These are phyloP conservation scores for Sclerotinia nivalis DNA, from an alignment of 2,329 filamentous ascomycete genomes.

Conservation along the genomic window DNA sequence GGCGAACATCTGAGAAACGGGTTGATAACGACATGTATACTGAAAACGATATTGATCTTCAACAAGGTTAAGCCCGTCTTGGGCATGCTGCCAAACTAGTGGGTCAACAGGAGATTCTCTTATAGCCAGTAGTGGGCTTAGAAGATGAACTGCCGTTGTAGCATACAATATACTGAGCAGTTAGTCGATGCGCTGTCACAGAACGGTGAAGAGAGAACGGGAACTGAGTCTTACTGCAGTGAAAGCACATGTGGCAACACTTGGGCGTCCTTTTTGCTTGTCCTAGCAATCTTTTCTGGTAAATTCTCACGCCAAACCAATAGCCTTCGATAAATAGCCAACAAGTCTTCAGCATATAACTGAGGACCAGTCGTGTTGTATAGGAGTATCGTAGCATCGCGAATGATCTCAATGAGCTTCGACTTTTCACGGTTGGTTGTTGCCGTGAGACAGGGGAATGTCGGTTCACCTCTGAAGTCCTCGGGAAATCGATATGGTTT, in stretches of 20 bases:
- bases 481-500: conserved; percentile 34
- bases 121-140: conserved; percentile 39
- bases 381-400: conserved; percentile 35
- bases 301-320: conserved; percentile 37
- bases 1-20: conserved; percentile 41
- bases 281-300: conserved; percentile 33
- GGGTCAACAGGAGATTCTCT: conserved; percentile 34
- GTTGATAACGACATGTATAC: conserved; percentile 41
- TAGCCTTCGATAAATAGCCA: conserved; percentile 38
- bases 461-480: conserved; percentile 27
- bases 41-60: conserved; percentile 36
- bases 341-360: conserved; percentile 32
- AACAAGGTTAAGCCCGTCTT: conserved; percentile 40
- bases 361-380: conserved; percentile 29
- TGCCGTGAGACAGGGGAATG: conserved; percentile 34
- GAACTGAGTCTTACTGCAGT: conserved; percentile 39
- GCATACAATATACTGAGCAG: conserved; percentile 39
- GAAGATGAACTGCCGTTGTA: conserved; percentile 38
- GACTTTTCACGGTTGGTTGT: conserved; percentile 40
- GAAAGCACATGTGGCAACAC: conserved; percentile 41
- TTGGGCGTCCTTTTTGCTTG: conserved; percentile 31
- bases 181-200: conserved; percentile 25
- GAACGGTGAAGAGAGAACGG: neutral
- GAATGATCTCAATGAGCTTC: conserved; percentile 38
- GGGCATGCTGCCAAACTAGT: conserved; percentile 39